Base-by-base conservation (phyloP, 768 basidiomycete species). In the Collybia mongolica region DNA sequence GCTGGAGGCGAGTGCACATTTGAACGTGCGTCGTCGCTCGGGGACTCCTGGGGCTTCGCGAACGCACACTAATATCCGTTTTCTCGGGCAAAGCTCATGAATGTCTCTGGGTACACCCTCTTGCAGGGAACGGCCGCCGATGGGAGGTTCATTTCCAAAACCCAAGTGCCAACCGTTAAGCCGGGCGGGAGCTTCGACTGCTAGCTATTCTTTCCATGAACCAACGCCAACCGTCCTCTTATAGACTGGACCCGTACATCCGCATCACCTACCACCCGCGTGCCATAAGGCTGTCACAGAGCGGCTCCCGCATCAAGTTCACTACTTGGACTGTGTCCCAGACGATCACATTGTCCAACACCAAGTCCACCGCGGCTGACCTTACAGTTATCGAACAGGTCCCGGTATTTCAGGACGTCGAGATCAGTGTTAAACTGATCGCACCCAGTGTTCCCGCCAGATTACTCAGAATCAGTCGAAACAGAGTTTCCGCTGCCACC, bases 161-260 rank as follows among this genome's bases (percentile, higher is more conserved):
- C 65, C 0, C 18, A 49, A 5, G 43, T 67, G 2, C 63, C 67
- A 0, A 29, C 49, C 0, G 63, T 67, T 5, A 67, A 58, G 41
- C 66, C 66, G 4, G 54, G 60, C 26, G 66, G 67, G 49, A 65
- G 55, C 48, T 67, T 68, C 40, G 56, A 65, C 45, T 68, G 67
- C 46, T 51, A 14, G 15, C 20, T 14, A 17, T 14, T 12, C 17
- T 11, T 20, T 23, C 6, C 3, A 17, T 18, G n/a, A n/a, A n/a
- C n/a, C n/a, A n/a, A n/a, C n/a, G n/a, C n/a, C n/a, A n/a, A n/a
- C n/a, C n/a, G n/a, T n/a, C 29, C 8, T 6, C 19, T 28, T 28
- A 1, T 51, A 64, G 64, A 7, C 48, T 65, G 20, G 65, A 65
- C 41, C 58, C 62, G 18, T 60, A 62, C 1, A 55, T 66, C 53